phyloP scores from a whole-genome alignment of 2,329 filamentous ascomycete species.

The Exophiala viscosa region DNA sequence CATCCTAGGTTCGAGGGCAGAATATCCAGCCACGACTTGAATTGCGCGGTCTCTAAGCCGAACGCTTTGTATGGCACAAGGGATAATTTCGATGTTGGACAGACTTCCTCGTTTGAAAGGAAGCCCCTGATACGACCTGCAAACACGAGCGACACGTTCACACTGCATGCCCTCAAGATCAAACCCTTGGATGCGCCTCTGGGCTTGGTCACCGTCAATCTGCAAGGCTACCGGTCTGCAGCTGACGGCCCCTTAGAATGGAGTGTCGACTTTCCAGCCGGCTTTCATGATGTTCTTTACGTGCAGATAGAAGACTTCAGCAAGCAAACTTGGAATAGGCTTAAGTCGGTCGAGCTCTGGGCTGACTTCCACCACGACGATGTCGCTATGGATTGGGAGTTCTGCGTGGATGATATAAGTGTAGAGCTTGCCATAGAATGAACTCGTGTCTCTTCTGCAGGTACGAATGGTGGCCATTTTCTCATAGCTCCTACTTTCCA shows the following conservation, averaged over 20 bases:
- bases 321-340: slow-evolving; percentile 19
- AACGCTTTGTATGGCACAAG: slow-evolving; percentile 30
- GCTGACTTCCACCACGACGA: slow-evolving; percentile 27
- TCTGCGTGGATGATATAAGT: slow-evolving; percentile 29
- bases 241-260: slow-evolving; percentile 14
- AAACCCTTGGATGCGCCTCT: slow-evolving; percentile 29
- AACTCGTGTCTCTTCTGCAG: not conserved
- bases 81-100: slow-evolving; percentile 4
- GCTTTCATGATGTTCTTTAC: slow-evolving; percentile 26
- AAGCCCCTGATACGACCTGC: slow-evolving; percentile 11
- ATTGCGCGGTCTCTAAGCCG: slow-evolving; percentile 30
- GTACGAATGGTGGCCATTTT: no score
- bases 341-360: slow-evolving; percentile 25
- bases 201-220: slow-evolving; percentile 14
- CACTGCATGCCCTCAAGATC: slow-evolving; percentile 23
- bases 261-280: slow-evolving; percentile 28
- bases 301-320: slow-evolving; percentile 27
- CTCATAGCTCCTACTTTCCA: not conserved
- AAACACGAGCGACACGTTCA: slow-evolving; percentile 19
- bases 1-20: slow-evolving; percentile 18
- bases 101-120: not conserved
- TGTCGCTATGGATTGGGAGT: slow-evolving; percentile 29
- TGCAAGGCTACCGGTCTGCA: slow-evolving; percentile 11
- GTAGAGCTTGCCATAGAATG: slow-evolving; percentile 10
- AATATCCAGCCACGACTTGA: slow-evolving; percentile 27